A percentile compares a stretch with the other conserved stretches of the same genome.
Conservation (phyloP, 2,329 filamentous ascomycete species). For the Apiospora malaysiana region DNA sequence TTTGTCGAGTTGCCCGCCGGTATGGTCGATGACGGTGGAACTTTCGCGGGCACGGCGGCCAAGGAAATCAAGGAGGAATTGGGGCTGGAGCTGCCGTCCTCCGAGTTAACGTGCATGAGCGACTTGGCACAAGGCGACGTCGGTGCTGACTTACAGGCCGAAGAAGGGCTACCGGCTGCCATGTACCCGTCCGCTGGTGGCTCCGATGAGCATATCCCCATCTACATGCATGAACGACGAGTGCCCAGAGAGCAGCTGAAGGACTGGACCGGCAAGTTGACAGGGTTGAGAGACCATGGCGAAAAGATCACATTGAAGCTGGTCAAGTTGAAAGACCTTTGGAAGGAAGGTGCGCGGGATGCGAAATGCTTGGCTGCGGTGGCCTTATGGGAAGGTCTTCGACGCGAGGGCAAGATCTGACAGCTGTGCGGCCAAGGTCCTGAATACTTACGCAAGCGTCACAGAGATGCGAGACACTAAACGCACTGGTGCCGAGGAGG, state of each 20-base stretch:
- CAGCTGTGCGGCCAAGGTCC: not conserved
- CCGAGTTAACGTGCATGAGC: constrained; percentile 56
- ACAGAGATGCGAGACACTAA: too few species aligned
- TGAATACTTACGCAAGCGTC: not conserved
- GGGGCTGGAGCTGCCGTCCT: constrained; percentile 55
- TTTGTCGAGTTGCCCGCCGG: constrained; percentile 64
- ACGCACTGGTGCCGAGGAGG: too few species aligned
- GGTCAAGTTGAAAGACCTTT: constrained; percentile 61
- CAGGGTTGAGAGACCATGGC: constrained; percentile 61
- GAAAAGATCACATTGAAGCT: constrained; percentile 68
- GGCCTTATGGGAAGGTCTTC: constrained; percentile 63
- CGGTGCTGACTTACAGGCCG: constrained; percentile 18
- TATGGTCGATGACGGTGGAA: constrained; percentile 57
- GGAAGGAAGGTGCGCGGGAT: constrained; percentile 63
- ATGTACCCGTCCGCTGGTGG: constrained; percentile 65
- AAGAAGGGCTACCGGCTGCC: constrained; percentile 49
- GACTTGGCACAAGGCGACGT: constrained; percentile 47
- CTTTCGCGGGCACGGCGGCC: constrained; percentile 63
- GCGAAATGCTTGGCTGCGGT: constrained; percentile 65
- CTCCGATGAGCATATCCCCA: constrained; percentile 65
- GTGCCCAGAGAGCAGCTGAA: constrained; percentile 55
- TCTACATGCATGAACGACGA: constrained; percentile 62
- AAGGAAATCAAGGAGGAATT: constrained; percentile 67
- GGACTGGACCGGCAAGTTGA: constrained; percentile 63
- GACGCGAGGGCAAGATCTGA: constrained; percentile 42